Evolutionary conservation across 805 yeast genomes (phyloP).

Genomic region (Torulaspora delbrueckii): DNA sequence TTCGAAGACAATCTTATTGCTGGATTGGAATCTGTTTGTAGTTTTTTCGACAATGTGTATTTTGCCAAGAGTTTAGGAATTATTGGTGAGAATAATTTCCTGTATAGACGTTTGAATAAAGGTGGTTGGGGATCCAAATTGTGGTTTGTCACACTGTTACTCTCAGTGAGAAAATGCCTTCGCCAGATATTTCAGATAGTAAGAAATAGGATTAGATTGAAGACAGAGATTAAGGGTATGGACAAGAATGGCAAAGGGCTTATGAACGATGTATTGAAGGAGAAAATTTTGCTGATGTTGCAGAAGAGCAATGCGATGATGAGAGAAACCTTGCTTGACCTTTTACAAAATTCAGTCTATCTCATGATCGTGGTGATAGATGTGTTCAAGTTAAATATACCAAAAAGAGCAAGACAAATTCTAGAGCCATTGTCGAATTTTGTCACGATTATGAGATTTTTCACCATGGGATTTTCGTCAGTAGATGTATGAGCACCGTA

Average conservation of each 20-base stretch:
- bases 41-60: conserved; percentile 28
- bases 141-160: conserved; percentile 29
- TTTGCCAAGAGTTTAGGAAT: conserved; percentile 29
- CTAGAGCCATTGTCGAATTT: conserved; percentile 26
- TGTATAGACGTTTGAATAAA: conserved; percentile 26
- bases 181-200: conserved; percentile 11
- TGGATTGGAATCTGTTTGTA: conserved; percentile 24
- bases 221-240: conserved; percentile 13
- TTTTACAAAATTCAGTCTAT: conserved; percentile 26
- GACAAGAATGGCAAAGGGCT: conserved; percentile 7
- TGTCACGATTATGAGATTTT: conserved; percentile 20
- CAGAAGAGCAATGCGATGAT: conserved; percentile 15
- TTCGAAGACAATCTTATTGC: conserved; percentile 21
- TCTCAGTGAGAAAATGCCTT: conserved; percentile 21
- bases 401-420: conserved; percentile 12
- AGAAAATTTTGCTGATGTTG: conserved; percentile 15
- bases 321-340: conserved; percentile 20
- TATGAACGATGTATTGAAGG: conserved; percentile 18
- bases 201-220: conserved; percentile 13
- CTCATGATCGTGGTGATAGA: conserved; percentile 21
- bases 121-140: conserved; percentile 29
- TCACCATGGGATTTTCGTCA: conserved; percentile 12
- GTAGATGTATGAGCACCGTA: background rate
- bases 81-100: conserved; percentile 23
- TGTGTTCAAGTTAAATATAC: conserved; percentile 17